phyloP scores from a whole-genome alignment of 2,329 filamentous ascomycete species.

The Dichotomopilus funicola region DNA sequence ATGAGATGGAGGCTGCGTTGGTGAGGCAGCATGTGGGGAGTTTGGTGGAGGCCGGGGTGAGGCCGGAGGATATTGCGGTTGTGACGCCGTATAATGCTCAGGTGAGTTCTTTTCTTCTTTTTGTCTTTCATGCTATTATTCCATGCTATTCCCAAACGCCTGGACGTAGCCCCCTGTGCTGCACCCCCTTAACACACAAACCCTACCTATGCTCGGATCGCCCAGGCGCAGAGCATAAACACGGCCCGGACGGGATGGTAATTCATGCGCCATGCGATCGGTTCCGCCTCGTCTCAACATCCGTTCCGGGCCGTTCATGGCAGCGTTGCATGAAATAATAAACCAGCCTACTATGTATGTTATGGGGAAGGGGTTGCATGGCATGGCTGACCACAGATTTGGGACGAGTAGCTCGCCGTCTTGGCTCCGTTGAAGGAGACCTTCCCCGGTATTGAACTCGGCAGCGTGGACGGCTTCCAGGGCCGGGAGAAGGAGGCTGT shows the following conservation, averaged over 20 bases:
- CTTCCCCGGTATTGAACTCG: constrained; percentile 84
- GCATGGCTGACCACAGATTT: constrained; percentile 16
- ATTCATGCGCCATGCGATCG: too few species aligned
- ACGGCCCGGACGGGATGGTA: too few species aligned
- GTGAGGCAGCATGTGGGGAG: constrained; percentile 70
- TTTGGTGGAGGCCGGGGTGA: constrained; percentile 73
- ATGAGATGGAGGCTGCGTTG: constrained; percentile 80
- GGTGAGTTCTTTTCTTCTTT: constrained; percentile 37
- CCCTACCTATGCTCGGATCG: too few species aligned
- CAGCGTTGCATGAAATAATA: too few species aligned
- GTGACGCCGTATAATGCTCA: constrained; percentile 97
- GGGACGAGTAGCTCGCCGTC: constrained; percentile 56
- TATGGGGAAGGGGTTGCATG: not conserved
- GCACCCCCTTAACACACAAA: too few species aligned
- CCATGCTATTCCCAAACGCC: not conserved
- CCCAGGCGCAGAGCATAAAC: too few species aligned
- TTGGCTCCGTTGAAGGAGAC: constrained; percentile 73
- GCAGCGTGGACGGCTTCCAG: constrained; percentile 91
- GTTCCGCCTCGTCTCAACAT: too few species aligned
- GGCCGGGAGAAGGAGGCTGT: constrained; percentile 95
- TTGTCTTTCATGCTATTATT: not conserved
- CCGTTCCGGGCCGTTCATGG: too few species aligned
- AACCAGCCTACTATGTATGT: not conserved
- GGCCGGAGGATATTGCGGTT: constrained; percentile 78
- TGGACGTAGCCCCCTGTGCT: not conserved